Evolutionary conservation across 164 flowering plant species (phyloP), one percentile per base, ranked within the genome.

Genomic region (Aristolochia fimbriata): DNA sequence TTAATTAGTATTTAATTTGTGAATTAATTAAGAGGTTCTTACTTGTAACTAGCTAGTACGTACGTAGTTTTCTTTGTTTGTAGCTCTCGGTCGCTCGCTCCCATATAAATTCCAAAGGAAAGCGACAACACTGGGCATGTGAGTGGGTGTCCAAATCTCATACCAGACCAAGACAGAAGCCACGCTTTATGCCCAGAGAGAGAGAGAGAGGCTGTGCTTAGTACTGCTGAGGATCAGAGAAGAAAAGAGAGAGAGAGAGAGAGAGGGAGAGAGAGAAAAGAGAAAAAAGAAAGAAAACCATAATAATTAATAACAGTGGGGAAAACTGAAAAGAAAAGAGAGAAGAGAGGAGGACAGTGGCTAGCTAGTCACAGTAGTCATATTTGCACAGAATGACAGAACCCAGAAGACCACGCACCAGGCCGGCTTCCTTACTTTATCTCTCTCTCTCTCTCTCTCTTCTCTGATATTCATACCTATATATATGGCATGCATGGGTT

Each of bases 61-160:
- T n/a, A n/a, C n/a, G n/a, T n/a, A n/a, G n/a, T n/a, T n/a, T n/a
- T n/a, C n/a, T n/a, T n/a, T n/a, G n/a, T n/a, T n/a, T n/a, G n/a
- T n/a, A n/a, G n/a, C n/a, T n/a, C n/a, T n/a, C n/a, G n/a, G n/a
- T n/a, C n/a, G n/a, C 30, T 27, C 30, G 3, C 30, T 22, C 23
- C 17, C 11, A 12, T n/a, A 23, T 10, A 31, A 57, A 57, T 16
- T 31, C 22, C 0, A n/a, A 71, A 63, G 46, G 75, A 67, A 70
- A 68, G 64, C 58, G 81, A 74, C 74, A 70, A 65, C 64, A 63
- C 61, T 31, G 27, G 31, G 66, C 70, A 71, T 67, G 77, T 68
- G 75, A 68, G 47, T 52, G 56, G 56, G 27, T 23, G 56, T 52
- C 56, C 30, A 52, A 52, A 52, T 52, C 56, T 52, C 47, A 48